Evolutionary conservation across 306 rosid genomes (phyloP).

Genomic region (Inga laurina): DNA sequence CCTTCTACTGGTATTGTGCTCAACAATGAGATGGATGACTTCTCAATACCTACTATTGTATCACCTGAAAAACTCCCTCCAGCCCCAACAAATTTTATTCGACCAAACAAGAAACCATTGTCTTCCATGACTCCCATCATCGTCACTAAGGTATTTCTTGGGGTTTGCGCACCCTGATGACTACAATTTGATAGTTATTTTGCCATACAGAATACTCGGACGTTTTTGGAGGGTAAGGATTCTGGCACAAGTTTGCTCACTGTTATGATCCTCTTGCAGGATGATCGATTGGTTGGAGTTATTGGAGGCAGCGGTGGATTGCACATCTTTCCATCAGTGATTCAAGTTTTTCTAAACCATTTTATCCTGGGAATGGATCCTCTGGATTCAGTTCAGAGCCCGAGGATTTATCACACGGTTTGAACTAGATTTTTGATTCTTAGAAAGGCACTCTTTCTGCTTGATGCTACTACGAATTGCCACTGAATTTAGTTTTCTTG

Average conservation of each 20-base stretch:
- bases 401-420: constrained; percentile 78
- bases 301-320: constrained; percentile 91
- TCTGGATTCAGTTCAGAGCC: constrained; percentile 67
- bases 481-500: constrained; percentile 23
- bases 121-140: constrained; percentile 92
- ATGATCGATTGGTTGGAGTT: constrained; percentile 67
- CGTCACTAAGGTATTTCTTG: constrained; percentile 62
- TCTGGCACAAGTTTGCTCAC: neutral
- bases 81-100: constrained; percentile 80
- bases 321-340: constrained; percentile 71
- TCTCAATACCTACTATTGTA: constrained; percentile 68
- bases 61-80: constrained; percentile 74
- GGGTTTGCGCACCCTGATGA: neutral
- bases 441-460: neutral
- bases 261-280: constrained; percentile 49
- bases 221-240: constrained; percentile 2
- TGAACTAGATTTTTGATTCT: constrained; percentile 18
- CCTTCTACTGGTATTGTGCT: constrained; percentile 84
- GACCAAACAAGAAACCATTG: constrained; percentile 80
- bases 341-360: constrained; percentile 71
- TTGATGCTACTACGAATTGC: neutral
- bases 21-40: constrained; percentile 89
- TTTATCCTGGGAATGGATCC: constrained; percentile 76
- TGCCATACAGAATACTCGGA: neutral
- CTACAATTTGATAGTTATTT: neutral